Evolutionary conservation across 2,329 filamentous ascomycete genomes (phyloP), one percentile per base, ranked within the genome.

Genomic region (Aspergillus aculeatinus): DNA sequence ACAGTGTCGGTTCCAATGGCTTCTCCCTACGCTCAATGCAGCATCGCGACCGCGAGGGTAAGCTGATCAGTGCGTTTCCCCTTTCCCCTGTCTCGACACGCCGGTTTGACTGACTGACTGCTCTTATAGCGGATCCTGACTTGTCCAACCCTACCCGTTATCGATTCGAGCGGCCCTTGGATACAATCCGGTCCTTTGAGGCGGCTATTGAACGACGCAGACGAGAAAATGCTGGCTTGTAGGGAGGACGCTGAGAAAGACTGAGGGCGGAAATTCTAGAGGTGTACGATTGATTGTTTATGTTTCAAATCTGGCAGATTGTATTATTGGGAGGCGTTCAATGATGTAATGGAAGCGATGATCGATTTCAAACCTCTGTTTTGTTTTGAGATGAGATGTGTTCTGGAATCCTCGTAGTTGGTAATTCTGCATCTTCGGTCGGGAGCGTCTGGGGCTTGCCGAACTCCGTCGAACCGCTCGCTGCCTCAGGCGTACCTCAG

Each of bases 121-220:
- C 27, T 29, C 21, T 23, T 12, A 2, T 70, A 96, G 93, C 85
- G 69, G 93, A 97, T 58, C 93, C 93, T 21, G 93, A 97, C 77
- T 85, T 87, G 65, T 96, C 92, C 48, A 97, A 97, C 72, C 93
- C 93, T 14, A 96, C 93, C 14, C 86, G 93, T 66, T 89, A 85
- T 70, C 87, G 92, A 70, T 89, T 91, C 85, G 93, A 97, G 79
- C 88, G 93, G 60, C 93, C 93, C 23, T 82, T 97, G 50, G 93
- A 96, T 70, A 97, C 93, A 1, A 96, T 97, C 69, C 87, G 91
- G 70, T 89, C 89, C 57, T 96, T 96, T 64, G 91, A 97, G 76
- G 90, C 89, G 42, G 91, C 91, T 56, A 96, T 96, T 70, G 91
- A 96, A 69, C 86, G 87, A 7, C 66, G 69, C 47, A 68, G 68